Base-by-base conservation (phyloP, 2,329 filamentous ascomycete species). In the Venturia pyrina region DNA sequence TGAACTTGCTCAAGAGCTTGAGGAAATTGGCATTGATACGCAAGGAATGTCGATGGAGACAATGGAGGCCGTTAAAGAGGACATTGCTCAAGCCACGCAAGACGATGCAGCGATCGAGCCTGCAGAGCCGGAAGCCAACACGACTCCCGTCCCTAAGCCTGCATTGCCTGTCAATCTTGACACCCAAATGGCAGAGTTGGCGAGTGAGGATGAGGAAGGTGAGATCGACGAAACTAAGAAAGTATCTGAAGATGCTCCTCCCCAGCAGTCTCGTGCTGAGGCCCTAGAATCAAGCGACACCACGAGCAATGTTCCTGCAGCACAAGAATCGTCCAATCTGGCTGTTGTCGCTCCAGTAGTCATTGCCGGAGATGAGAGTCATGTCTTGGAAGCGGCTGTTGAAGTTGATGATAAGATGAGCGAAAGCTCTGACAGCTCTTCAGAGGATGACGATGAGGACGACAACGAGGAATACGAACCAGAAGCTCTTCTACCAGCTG, bases 1-100 rank as follows among this genome's bases (percentile, higher is more conserved):
- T 71, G 75, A 70, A 70, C 77, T 83, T 53, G 71, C 79, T 5
- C 74, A 77, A 41, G 82, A 84, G 69, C 73, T 84, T n/a, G 78
- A 80, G 67, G 72, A 72, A 63, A 74, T 84, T 24, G 79, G 78
- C 48, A 70, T 80, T 50, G 78, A 83, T 65, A 80, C 80, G 1
- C 76, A 79, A 63, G 79, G 78, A 4, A 75, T 80, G 70, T 75
- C 78, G 3, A 72, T 79, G 66, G 77, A 77, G 32, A 75, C 79
- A 63, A 73, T 82, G 32, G 76, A 79, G 66, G 76, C 77, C 5
- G 76, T 74, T 66, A 77, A 75, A 62, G 71, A 74, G 37, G 64
- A 66, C 4, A 50, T 32, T 24, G 73, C 72, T n/a, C 71, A 72
- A 32, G 74, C 71, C 32, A 73, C 61, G 37, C 43, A 24, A 8